Evolutionary conservation across 345 rosid species (phyloP).

Genomic region (Boechera stricta): DNA sequence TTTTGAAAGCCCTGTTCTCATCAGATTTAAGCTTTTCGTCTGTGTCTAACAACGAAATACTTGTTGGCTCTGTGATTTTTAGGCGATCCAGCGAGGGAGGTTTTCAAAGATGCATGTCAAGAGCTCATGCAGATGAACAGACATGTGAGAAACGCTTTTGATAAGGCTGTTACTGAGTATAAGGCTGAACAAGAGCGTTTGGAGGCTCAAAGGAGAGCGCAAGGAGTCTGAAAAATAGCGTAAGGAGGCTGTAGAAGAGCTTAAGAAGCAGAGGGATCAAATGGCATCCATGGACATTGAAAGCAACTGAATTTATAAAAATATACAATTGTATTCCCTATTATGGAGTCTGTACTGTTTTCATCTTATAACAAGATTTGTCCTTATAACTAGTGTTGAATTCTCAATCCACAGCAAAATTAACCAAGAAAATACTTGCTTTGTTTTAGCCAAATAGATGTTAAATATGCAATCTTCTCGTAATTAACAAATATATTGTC

Average conservation of each 20-base stretch:
- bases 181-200: constrained; percentile 17
- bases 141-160: constrained; percentile 74
- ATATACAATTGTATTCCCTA: constrained; percentile 15
- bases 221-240: background rate
- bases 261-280: constrained; percentile 23
- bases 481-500: too few species aligned
- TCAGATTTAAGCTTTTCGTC: background rate
- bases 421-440: background rate
- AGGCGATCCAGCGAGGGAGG: constrained; percentile 89
- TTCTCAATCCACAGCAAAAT: background rate
- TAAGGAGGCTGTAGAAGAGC: constrained; percentile 18
- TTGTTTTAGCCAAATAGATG: too few species aligned
- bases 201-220: background rate
- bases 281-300: constrained; percentile 30
- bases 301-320: constrained; percentile 17
- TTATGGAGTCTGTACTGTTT: background rate
- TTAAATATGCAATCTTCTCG: too few species aligned
- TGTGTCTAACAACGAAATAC: background rate
- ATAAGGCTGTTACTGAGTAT: constrained; percentile 57
- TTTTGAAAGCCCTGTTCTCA: background rate
- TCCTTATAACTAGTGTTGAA: background rate
- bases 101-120: constrained; percentile 79
- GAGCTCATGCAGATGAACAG: constrained; percentile 78
- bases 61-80: constrained; percentile 30
- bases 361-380: background rate